Conservation (phyloP, 148 eudicot genomes). For the Arbutus unedo region DNA sequence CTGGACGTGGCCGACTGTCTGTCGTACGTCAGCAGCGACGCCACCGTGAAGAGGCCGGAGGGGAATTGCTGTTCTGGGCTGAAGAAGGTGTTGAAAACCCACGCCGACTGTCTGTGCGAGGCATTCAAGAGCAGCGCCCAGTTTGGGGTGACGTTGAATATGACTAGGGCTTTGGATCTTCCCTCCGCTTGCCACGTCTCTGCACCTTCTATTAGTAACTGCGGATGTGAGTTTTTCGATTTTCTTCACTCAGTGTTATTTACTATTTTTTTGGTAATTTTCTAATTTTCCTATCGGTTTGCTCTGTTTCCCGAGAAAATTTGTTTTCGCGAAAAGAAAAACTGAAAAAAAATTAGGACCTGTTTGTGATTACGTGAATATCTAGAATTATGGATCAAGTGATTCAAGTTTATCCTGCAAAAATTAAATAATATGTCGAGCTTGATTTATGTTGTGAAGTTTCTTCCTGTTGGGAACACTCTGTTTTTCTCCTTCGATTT, state of each 20-base stretch:
- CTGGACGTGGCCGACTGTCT: constrained; percentile 66
- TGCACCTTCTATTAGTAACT: constrained; percentile 57
- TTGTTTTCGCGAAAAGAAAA: too few relatives aligned
- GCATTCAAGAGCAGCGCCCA: constrained; percentile 63
- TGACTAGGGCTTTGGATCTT: constrained; percentile 60
- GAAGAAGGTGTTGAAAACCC: constrained; percentile 58
- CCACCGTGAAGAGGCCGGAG: constrained; percentile 52
- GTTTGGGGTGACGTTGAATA: constrained; percentile 66
- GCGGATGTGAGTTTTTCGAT: constrained; percentile 49
- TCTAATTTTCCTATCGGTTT: too few relatives aligned
- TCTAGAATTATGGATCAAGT: too few relatives aligned
- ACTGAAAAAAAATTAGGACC: too few relatives aligned
- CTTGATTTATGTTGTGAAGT: too few relatives aligned
- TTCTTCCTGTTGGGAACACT: too few relatives aligned
- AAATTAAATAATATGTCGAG: too few relatives aligned
- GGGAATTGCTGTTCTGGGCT: constrained; percentile 74
- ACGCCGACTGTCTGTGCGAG: constrained; percentile 71
- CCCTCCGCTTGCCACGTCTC: constrained; percentile 71
- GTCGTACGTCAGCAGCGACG: constrained; percentile 56
- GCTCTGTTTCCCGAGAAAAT: too few relatives aligned
- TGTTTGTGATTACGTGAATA: too few relatives aligned
- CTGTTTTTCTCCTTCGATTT: neutral
- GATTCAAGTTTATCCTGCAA: too few relatives aligned
- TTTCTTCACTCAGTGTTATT: neutral
- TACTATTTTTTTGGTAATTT: too few relatives aligned